Evolutionary conservation across 306 rosid species (phyloP).

Genomic region (Vigna mungo): DNA sequence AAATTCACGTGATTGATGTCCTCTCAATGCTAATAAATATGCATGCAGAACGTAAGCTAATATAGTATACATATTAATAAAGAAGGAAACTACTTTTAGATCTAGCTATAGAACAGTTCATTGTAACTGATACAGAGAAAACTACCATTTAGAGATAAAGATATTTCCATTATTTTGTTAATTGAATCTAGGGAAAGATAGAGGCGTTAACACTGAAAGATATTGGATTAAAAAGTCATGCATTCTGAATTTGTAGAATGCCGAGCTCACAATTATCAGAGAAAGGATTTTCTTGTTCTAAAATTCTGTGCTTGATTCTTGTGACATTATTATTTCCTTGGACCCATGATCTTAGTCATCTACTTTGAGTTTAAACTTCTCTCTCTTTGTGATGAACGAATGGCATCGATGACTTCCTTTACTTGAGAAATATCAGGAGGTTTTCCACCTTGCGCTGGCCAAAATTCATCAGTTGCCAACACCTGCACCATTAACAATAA

Average conservation of each 20-base stretch:
- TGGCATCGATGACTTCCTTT: conserved; percentile 82
- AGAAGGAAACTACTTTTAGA: conserved; percentile 38
- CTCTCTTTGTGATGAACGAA: conserved; percentile 71
- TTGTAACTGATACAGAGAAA: background rate
- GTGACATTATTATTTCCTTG: conserved; percentile 9
- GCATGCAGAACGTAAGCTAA: conserved; percentile 18
- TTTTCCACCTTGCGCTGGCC: conserved; percentile 85
- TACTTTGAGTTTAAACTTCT: conserved; percentile 63
- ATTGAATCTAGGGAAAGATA: conserved; percentile 38
- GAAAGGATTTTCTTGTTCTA: conserved; percentile 44
- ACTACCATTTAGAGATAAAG: background rate
- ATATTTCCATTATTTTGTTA: conserved; percentile 1
- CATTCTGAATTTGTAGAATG: conserved; percentile 31
- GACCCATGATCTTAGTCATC: background rate
- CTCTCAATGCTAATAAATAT: conserved; percentile 8
- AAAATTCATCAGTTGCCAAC: conserved; percentile 83
- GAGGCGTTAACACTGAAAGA: conserved; percentile 38
- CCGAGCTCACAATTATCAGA: conserved; percentile 42
- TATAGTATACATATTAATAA: background rate
- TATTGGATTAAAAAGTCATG: conserved; percentile 25
- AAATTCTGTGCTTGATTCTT: conserved; percentile 37
- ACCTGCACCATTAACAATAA: conserved; percentile 55
- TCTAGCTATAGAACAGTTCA: conserved; percentile 10
- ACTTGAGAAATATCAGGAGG: conserved; percentile 88
- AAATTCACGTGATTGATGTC: conserved; percentile 26